phyloP scores from a whole-genome alignment of 208 protist species.

The Spongospora subterranea region DNA sequence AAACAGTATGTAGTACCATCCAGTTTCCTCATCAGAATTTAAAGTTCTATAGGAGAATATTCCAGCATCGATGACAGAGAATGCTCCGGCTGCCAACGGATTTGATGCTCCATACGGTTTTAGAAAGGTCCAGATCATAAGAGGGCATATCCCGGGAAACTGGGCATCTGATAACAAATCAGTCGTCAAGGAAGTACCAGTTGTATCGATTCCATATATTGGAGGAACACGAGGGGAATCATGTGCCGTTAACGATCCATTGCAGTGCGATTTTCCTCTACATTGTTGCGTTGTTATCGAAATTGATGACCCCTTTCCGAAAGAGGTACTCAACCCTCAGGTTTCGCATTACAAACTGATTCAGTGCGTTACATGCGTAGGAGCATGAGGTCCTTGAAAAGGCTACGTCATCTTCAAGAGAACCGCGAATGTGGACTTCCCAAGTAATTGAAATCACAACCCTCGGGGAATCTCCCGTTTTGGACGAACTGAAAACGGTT shows the following conservation, averaged over 20 bases:
- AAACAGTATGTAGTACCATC: background rate
- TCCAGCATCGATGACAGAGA: background rate
- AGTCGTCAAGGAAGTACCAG: background rate
- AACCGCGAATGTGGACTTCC: background rate
- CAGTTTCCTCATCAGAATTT: background rate
- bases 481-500: background rate
- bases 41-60: background rate
- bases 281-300: background rate
- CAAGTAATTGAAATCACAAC: background rate
- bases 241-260: background rate
- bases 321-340: background rate
- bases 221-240: background rate
- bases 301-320: background rate
- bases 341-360: background rate
- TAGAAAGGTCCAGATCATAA: background rate
- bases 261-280: background rate
- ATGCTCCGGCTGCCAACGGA: background rate
- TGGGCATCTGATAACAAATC: background rate
- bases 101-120: slow-evolving; percentile 9
- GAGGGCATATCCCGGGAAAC: background rate
- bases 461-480: background rate
- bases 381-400: too few species aligned
- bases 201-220: background rate
- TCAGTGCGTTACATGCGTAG: too few species aligned
- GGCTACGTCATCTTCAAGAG: too few species aligned